Base-by-base conservation (phyloP, 2,329 filamentous ascomycete genomes). In the Apiospora koreana region DNA sequence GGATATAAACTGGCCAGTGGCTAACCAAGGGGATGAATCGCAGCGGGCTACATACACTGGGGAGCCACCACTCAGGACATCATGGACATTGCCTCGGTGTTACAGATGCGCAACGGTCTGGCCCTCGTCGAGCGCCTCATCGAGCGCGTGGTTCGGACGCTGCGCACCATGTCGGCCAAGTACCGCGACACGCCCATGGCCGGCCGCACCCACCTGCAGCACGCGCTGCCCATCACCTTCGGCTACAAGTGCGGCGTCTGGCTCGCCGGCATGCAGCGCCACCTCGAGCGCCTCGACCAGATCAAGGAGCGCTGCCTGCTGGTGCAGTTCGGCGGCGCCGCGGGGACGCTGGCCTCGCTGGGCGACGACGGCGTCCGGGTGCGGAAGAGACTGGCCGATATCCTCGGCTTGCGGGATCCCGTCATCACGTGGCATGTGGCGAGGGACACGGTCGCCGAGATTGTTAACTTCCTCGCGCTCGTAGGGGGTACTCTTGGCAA, bases 31-130 rank as follows among this genome's bases (percentile, higher is more conserved):
- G 16, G 12, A 35, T 4, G 2, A 4, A 4, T 10, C 41, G 35
- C 28, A 58, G 50, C 50, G 50, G 62, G 82, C 71, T 88, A 87
- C 73, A 83, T 89, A 14, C 87, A 89, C 74, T 88, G 87, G 86
- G 87, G 87, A 10, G 86, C 87, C 1, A 89, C 87, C 0, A 89
- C 87, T 0, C 87, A 89, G 72, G 87, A 89, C 73, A 88, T 89
- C 70, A 88, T 88, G 86, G 87, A 89, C 72, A 79, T 84, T 0
- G 87, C 86, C 0, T 84, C 82, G 16, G 79, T 87, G 1, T 74
- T 89, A 10, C 87, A 89, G 73, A 87, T 88, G 76, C 84, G 86
- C 54, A 73, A 81, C 16, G 86, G 86, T 0, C 77, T 89, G 18
- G 76, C 78, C 0, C 81, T 89, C 21, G 81, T 89, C 4, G 81